phyloP scores from a whole-genome alignment of 805 yeast species.

The Isabelozyma pseudorhagii region DNA sequence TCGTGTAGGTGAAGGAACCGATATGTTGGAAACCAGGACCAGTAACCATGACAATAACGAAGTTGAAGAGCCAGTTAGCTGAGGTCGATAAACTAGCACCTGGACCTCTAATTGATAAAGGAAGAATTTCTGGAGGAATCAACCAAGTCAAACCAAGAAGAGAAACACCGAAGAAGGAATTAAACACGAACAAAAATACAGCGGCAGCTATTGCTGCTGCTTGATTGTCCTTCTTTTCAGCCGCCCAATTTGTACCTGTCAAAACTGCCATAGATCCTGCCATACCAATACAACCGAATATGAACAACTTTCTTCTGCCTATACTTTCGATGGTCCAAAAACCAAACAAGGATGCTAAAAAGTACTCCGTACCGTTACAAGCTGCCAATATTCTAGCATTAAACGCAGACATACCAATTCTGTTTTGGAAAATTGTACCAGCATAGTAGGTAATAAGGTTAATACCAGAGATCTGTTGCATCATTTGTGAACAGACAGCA shows the following conservation, averaged over 20 bases:
- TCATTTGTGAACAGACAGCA: slow-evolving; percentile 24
- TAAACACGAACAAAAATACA: slow-evolving; percentile 34
- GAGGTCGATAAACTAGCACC: slow-evolving; percentile 34
- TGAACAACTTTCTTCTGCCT: slow-evolving; percentile 33
- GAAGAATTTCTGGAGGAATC: slow-evolving; percentile 34
- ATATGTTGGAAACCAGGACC: slow-evolving; percentile 27
- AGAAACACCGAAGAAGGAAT: slow-evolving; percentile 29
- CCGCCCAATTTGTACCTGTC: slow-evolving; percentile 10
- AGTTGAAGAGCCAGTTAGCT: slow-evolving; percentile 35
- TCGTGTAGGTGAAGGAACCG: slow-evolving; percentile 41
- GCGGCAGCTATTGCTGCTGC: slow-evolving; percentile 24
- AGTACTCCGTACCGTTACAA: slow-evolving; percentile 28
- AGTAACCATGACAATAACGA: slow-evolving; percentile 36
- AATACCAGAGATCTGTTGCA: slow-evolving; percentile 32
- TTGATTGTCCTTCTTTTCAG: slow-evolving; percentile 6
- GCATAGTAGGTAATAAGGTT: slow-evolving; percentile 34
- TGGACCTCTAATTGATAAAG: slow-evolving; percentile 34
- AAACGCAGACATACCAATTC: slow-evolving; percentile 23
- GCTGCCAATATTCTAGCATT: slow-evolving; percentile 31
- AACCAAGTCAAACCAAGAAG: slow-evolving; percentile 37
- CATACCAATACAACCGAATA: slow-evolving; percentile 30
- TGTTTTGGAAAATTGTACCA: slow-evolving; percentile 25
- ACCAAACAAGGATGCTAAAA: slow-evolving; percentile 29
- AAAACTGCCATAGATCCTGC: slow-evolving; percentile 21
- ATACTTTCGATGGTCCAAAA: slow-evolving; percentile 30